Evolutionary conservation across 2,329 filamentous ascomycete genomes (phyloP).

Genomic region (Neofusicoccum sp.): DNA sequence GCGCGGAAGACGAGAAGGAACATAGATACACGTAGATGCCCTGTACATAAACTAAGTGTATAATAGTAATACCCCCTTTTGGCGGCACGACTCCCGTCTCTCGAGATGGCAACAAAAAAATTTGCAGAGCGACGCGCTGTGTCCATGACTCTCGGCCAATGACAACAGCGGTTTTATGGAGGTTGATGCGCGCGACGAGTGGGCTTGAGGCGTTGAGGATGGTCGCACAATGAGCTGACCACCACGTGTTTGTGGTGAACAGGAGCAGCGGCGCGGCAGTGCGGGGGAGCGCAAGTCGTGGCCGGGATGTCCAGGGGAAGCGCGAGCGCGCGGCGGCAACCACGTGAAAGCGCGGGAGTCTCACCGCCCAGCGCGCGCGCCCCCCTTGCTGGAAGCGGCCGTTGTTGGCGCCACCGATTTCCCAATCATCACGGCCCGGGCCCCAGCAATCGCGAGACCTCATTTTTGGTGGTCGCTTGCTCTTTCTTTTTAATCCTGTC

Average conservation of each 20-base stretch:
- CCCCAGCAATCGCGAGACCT: conserved; percentile 15
- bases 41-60: conserved; percentile 8
- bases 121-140: background rate
- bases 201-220: conserved; percentile 9
- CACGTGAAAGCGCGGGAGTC: conserved; percentile 14
- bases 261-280: background rate
- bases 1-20: background rate
- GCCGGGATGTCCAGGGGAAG: too few relatives aligned
- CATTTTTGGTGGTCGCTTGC: background rate
- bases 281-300: background rate
- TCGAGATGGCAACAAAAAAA: background rate
- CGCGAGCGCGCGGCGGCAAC: too few relatives aligned
- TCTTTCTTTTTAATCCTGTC: background rate
- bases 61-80: conserved; percentile 14
- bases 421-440: conserved; percentile 10
- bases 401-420: conserved; percentile 12
- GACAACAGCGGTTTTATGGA: background rate
- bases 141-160: conserved; percentile 6
- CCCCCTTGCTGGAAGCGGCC: background rate
- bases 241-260: conserved; percentile 20
- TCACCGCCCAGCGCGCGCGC: conserved; percentile 11
- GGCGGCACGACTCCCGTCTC: background rate
- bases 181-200: background rate
- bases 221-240: conserved; percentile 20
- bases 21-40: background rate